Conservation (phyloP, 768 basidiomycete genomes). For the Lactarius psammicola region DNA sequence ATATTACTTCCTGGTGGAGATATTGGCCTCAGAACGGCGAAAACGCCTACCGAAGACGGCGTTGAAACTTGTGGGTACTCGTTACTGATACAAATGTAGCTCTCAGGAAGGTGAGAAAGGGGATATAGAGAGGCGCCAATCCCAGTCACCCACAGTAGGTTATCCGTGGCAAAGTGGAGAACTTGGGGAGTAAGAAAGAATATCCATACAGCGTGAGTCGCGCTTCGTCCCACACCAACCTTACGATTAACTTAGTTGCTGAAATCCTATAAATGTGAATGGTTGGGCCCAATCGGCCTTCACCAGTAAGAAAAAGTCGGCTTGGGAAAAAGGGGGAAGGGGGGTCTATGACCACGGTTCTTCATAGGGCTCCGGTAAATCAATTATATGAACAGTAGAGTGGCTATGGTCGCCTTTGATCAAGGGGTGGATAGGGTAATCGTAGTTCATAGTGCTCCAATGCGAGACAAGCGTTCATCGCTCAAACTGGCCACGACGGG, state of each 20-base stretch:
- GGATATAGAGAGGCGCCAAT: neutral
- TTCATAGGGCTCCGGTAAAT: neutral
- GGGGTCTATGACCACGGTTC: too few relatives aligned
- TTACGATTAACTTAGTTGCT: neutral
- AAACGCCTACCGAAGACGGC: neutral
- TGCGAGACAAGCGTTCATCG: too few relatives aligned
- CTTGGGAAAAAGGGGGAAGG: neutral
- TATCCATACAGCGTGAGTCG: neutral
- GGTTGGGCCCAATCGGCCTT: neutral
- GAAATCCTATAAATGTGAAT: neutral
- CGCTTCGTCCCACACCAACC: neutral
- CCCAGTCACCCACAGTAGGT: neutral
- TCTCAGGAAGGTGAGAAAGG: neutral
- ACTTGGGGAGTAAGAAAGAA: neutral
- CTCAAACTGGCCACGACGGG: too few relatives aligned
- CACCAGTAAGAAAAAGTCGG: neutral
- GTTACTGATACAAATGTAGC: neutral
- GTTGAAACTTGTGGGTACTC: neutral
- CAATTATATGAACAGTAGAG: neutral
- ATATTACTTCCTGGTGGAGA: neutral
- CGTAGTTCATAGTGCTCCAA: too few relatives aligned
- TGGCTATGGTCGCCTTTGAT: neutral
- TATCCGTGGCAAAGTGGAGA: neutral
- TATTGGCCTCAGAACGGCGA: neutral
- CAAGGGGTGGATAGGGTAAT: too few relatives aligned